Evolutionary conservation across 164 flowering plant species (phyloP).

Genomic region (Liquidambar formosana): DNA sequence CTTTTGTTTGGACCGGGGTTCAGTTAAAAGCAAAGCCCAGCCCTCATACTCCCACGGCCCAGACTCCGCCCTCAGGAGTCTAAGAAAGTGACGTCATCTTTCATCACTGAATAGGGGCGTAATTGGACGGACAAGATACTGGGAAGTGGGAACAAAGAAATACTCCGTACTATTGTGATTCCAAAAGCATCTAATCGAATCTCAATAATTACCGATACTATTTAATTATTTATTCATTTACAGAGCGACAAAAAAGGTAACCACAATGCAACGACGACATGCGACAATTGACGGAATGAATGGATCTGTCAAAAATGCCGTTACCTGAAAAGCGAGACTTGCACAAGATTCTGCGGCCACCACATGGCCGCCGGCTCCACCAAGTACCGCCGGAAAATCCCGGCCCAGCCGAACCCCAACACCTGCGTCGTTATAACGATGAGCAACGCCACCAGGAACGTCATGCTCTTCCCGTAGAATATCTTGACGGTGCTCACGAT

Average conservation of each 20-base stretch:
- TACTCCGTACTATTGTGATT: too few species aligned
- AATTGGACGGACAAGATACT: too few species aligned
- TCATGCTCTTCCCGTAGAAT: conserved; percentile 39
- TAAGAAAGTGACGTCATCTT: too few species aligned
- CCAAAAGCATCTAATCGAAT: too few species aligned
- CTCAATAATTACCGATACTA: too few species aligned
- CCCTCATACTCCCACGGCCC: too few species aligned
- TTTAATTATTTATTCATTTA: too few species aligned
- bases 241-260: background rate
- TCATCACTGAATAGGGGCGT: too few species aligned
- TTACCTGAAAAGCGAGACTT: conserved; percentile 60
- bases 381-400: conserved; percentile 44
- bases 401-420: conserved; percentile 63
- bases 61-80: too few species aligned
- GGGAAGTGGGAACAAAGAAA: too few species aligned
- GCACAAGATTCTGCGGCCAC: conserved; percentile 64
- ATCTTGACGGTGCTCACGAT: conserved; percentile 49
- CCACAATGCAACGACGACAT: background rate
- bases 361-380: conserved; percentile 67
- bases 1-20: too few species aligned
- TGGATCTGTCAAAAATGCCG: background rate
- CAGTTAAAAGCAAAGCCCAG: too few species aligned
- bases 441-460: conserved; percentile 37
- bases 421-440: conserved; percentile 59
- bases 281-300: background rate